A percentile compares a stretch with the other conserved stretches of the same genome.
phyloP scores from a whole-genome alignment of 768 basidiomycete species.

The Termitomyces sp. region DNA sequence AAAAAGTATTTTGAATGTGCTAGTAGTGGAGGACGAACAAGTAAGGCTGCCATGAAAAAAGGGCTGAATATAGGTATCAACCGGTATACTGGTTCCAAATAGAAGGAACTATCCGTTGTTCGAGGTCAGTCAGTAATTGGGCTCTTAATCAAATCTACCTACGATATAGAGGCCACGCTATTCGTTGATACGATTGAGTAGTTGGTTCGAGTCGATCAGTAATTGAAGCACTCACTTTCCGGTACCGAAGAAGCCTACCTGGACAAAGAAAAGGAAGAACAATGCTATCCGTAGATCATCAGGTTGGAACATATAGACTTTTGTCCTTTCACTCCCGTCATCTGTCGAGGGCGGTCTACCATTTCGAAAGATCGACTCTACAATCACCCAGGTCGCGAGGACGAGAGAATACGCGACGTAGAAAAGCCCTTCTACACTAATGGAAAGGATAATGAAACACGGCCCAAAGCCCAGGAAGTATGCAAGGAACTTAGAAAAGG shows the following conservation, averaged over 20 bases:
- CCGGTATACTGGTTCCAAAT: slow-evolving; percentile 84
- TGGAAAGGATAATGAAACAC: slow-evolving; percentile 76
- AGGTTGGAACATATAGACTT: slow-evolving; percentile 41
- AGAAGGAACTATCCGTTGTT: slow-evolving; percentile 57
- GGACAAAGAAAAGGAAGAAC: slow-evolving; percentile 85
- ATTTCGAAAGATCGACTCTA: slow-evolving; percentile 41
- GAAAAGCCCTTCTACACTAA: slow-evolving; percentile 80
- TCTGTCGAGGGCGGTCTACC: slow-evolving; percentile 4
- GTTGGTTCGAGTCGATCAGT: neutral
- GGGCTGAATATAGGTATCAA: slow-evolving; percentile 84
- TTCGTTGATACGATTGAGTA: neutral
- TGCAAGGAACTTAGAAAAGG: slow-evolving; percentile 49
- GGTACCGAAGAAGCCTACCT: slow-evolving; percentile 83
- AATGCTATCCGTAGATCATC: slow-evolving; percentile 73
- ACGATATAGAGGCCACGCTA: slow-evolving; percentile 85
- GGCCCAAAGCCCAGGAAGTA: slow-evolving; percentile 73
- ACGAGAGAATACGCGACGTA: slow-evolving; percentile 65
- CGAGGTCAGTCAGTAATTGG: neutral
- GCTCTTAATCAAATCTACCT: slow-evolving; percentile 21
- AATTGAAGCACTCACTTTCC: slow-evolving; percentile 59
- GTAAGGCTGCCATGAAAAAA: slow-evolving; percentile 73
- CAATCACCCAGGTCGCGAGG: slow-evolving; percentile 62
- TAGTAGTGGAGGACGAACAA: slow-evolving; percentile 39
- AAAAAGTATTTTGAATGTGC: neutral
- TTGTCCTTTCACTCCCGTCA: slow-evolving; percentile 8